A percentile compares a stretch with the other conserved stretches of the same genome.
Evolutionary conservation across 1,284 basidiomycete genomes (phyloP).

Genomic region (Tilletia indica): DNA sequence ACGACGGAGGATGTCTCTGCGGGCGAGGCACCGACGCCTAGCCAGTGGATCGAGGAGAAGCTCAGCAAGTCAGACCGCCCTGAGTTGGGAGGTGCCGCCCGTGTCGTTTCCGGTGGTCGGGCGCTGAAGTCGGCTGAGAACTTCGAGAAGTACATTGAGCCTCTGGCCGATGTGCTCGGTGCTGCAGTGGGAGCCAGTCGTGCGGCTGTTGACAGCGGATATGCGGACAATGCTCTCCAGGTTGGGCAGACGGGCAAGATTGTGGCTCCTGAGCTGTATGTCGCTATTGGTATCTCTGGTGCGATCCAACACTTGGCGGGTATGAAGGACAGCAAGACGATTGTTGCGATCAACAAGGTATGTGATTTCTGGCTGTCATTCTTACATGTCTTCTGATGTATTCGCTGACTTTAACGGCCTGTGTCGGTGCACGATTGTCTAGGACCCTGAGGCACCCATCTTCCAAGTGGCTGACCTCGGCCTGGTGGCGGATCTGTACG

Average conservation of each 20-base stretch:
- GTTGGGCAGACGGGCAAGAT: constrained; percentile 97
- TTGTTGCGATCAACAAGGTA: constrained; percentile 97
- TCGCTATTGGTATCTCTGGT: constrained; percentile 94
- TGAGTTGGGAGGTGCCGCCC: constrained; percentile 80
- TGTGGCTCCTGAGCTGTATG: constrained; percentile 77
- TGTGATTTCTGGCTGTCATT: constrained; percentile 21
- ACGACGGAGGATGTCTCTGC: constrained; percentile 69
- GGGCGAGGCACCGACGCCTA: constrained; percentile 62
- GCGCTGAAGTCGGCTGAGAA: constrained; percentile 93
- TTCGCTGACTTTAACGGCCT: no score
- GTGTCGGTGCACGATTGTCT: constrained; percentile 9
- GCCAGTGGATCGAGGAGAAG: constrained; percentile 78
- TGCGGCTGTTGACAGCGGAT: constrained; percentile 96
- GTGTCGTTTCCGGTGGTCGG: constrained; percentile 91
- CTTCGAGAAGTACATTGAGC: constrained; percentile 82
- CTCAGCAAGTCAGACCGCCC: constrained; percentile 89
- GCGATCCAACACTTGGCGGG: constrained; percentile 98
- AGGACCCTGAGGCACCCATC: constrained; percentile 97
- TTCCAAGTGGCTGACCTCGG: constrained; percentile 98
- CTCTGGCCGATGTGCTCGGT: constrained; percentile 85
- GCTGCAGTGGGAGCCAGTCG: constrained; percentile 96
- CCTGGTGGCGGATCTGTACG: constrained; percentile 67
- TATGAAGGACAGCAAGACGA: constrained; percentile 99
- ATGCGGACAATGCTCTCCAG: constrained; percentile 96
- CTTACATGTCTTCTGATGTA: no score